Percentiles rank a stretch among this genome's conserved stretches.
phyloP scores from a whole-genome alignment of 2,329 filamentous ascomycete genomes.

The Trichoderma pleuroti region DNA sequence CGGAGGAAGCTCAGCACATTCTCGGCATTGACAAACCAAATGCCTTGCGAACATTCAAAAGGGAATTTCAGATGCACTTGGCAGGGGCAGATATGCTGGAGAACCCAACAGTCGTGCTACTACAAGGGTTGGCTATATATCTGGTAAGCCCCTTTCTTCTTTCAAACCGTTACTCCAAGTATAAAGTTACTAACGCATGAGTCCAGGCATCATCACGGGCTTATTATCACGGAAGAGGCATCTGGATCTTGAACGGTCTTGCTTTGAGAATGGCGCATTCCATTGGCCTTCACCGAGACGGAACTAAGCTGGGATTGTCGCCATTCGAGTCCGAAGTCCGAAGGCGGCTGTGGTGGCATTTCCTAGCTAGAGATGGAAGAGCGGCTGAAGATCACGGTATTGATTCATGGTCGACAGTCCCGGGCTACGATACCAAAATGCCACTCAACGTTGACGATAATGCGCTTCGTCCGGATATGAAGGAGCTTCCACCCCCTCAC shows the following conservation, averaged over 20 bases:
- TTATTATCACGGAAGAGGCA: constrained; percentile 33
- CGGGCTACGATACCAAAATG: constrained; percentile 22
- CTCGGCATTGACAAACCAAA: constrained; percentile 26
- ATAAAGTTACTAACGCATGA: neutral
- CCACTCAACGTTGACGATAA: constrained; percentile 46
- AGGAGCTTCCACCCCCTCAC: constrained; percentile 38
- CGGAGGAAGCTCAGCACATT: constrained; percentile 34
- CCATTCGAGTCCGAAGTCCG: constrained; percentile 55
- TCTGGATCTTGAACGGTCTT: constrained; percentile 43
- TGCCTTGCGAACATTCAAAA: constrained; percentile 30
- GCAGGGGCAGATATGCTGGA: constrained; percentile 40
- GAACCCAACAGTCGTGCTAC: constrained; percentile 33
- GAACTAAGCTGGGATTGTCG: constrained; percentile 42
- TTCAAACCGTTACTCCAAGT: neutral
- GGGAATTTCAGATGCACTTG: constrained; percentile 37
- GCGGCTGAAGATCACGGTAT: constrained; percentile 56
- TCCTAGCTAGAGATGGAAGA: constrained; percentile 48
- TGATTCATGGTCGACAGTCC: constrained; percentile 18
- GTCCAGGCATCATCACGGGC: constrained; percentile 30
- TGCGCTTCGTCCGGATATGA: constrained; percentile 43
- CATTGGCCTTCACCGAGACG: constrained; percentile 54
- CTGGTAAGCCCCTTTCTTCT: constrained; percentile 28
- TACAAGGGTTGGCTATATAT: constrained; percentile 39
- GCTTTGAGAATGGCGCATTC: constrained; percentile 46
- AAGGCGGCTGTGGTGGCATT: constrained; percentile 52